Conservation (phyloP, 2,329 filamentous ascomycete genomes). For the Mycosphaerella sp. region DNA sequence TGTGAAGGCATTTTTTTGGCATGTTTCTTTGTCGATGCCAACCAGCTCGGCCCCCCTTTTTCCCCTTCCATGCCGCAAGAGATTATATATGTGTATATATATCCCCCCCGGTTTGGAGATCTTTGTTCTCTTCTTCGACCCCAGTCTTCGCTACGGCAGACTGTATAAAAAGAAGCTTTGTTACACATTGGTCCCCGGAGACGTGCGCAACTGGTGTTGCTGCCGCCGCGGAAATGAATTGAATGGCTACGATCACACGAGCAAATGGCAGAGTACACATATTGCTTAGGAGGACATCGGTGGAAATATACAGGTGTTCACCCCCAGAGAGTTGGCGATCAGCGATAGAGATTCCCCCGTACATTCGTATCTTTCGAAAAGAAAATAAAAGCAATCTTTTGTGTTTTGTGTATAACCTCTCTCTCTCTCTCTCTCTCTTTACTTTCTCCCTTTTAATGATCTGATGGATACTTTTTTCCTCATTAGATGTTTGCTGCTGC, state of each 20-base stretch:
- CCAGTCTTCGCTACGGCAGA: conserved; percentile 1
- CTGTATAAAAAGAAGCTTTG: conserved; percentile 3
- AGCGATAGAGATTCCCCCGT: conserved; percentile 5
- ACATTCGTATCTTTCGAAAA: not conserved
- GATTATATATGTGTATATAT: not conserved
- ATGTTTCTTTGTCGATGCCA: conserved; percentile 19
- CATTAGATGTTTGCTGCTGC: too few relatives aligned
- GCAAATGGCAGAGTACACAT: conserved; percentile 6
- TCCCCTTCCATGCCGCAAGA: not conserved
- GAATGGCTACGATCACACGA: conserved; percentile 14
- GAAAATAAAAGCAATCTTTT: not conserved
- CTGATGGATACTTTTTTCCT: too few relatives aligned
- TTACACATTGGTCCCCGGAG: conserved; percentile 3
- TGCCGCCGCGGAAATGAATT: conserved; percentile 8
- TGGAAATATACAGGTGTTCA: not conserved
- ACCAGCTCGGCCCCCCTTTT: not conserved
- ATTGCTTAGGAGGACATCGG: conserved; percentile 1
- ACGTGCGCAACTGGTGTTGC: conserved; percentile 16
- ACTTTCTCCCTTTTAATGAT: too few relatives aligned
- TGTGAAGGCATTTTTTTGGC: conserved; percentile 11
- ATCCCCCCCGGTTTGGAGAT: conserved; percentile 6
- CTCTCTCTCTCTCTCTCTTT: too few relatives aligned
- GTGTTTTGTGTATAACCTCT: too few relatives aligned
- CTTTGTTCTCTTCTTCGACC: not conserved
- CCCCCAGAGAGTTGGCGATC: not conserved